These are phyloP conservation scores for Bidens hawaiensis DNA, from an alignment of 140 eudicot species.

Conservation along the genomic window DNA sequence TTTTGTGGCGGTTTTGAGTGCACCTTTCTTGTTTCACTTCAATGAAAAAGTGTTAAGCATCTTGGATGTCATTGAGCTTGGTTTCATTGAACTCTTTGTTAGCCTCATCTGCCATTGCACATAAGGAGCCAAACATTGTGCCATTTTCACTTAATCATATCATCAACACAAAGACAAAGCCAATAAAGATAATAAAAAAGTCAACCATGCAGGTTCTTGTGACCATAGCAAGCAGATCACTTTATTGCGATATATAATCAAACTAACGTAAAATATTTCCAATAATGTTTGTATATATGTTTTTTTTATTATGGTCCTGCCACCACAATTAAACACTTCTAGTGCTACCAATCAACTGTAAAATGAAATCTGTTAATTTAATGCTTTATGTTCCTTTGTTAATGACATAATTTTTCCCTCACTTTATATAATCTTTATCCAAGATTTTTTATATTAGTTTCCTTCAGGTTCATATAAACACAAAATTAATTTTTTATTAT, in stretches of 20 bases:
- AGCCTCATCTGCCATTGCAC: constrained; percentile 81
- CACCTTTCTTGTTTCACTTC: constrained; percentile 61
- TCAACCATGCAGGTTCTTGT: constrained; percentile 2
- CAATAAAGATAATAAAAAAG: not conserved
- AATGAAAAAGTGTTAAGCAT: constrained; percentile 61
- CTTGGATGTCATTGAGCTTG: constrained; percentile 55
- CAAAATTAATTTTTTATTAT: too few relatives aligned
- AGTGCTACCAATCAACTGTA: not conserved
- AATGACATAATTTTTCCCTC: not conserved
- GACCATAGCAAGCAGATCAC: not conserved
- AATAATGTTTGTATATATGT: not conserved
- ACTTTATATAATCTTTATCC: constrained; percentile 2
- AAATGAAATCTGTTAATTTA: not conserved
- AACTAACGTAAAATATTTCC: not conserved
- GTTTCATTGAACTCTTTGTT: constrained; percentile 40
- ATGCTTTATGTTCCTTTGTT: not conserved
- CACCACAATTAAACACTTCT: constrained; percentile 1
- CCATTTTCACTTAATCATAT: constrained; percentile 30
- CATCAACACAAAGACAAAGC: constrained; percentile 14
- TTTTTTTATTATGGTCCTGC: not conserved
- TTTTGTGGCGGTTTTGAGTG: constrained; percentile 44
- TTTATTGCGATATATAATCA: not conserved
- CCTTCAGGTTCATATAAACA: too few relatives aligned
- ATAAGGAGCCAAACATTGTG: constrained; percentile 84
- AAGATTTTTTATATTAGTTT: not conserved